A percentile compares a stretch with the other conserved stretches of the same genome.
Evolutionary conservation across 495 filamentous ascomycete species (phyloP).

Genomic region (Tuber magnatum): DNA sequence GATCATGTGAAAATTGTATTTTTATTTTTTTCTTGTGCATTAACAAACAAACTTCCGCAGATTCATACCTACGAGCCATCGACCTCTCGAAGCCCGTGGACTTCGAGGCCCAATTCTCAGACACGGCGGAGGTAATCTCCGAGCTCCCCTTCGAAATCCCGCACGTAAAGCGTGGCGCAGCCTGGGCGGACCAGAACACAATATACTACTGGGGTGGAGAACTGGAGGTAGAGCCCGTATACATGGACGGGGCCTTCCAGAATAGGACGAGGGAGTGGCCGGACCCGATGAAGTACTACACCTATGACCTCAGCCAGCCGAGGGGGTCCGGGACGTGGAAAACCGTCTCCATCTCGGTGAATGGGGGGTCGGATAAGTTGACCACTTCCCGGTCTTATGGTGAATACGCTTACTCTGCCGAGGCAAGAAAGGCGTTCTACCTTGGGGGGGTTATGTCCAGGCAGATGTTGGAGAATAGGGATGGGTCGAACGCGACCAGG

Average conservation of each 20-base stretch:
- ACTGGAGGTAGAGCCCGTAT: not conserved
- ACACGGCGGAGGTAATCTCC: not conserved
- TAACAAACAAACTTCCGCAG: not conserved
- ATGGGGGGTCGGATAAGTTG: not conserved
- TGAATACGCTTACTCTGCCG: not conserved
- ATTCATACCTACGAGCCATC: not conserved
- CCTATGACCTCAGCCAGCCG: not conserved
- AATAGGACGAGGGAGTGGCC: not conserved
- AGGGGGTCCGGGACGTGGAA: not conserved
- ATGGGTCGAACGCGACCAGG: not conserved
- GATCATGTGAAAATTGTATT: not conserved
- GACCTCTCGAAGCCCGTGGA: not conserved
- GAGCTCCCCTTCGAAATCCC: not conserved
- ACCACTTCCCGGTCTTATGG: not conserved
- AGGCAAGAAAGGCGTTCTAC: not conserved
- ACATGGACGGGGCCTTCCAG: not conserved
- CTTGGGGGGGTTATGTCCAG: not conserved
- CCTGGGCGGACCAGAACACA: not conserved
- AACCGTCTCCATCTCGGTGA: not conserved
- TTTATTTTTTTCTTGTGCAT: not conserved
- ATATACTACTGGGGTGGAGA: conserved; percentile 1
- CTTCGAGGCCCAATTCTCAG: not conserved
- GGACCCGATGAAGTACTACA: not conserved
- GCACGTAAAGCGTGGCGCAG: not conserved
- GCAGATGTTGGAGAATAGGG: not conserved